Percentiles rank a stretch among this genome's conserved stretches.
Evolutionary conservation across 2,329 filamentous ascomycete genomes (phyloP).

Genomic region (Hymenoscyphus fructigenus): DNA sequence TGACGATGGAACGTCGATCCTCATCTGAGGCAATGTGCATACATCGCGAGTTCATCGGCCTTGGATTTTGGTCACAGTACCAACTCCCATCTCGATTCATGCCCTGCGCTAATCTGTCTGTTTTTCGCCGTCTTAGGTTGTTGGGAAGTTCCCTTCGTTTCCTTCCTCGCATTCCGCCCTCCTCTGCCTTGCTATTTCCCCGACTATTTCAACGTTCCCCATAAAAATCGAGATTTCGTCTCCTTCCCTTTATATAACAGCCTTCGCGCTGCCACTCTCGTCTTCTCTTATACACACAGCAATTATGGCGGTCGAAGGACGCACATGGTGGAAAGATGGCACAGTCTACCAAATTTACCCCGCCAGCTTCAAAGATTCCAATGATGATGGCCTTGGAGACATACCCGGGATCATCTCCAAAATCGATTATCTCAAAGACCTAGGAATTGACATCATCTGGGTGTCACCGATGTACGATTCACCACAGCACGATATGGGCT

Average conservation of each 20-base stretch:
- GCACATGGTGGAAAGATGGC: conserved; percentile 56
- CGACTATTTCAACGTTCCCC: background rate
- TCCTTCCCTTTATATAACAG: background rate
- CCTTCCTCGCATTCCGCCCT: background rate
- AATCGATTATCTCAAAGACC: conserved; percentile 57
- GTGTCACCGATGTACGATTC: conserved; percentile 64
- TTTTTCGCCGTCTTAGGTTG: background rate
- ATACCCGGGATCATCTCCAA: conserved; percentile 61
- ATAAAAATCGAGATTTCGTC: background rate
- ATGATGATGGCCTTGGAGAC: conserved; percentile 60
- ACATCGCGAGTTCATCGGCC: background rate
- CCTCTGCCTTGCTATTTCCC: background rate
- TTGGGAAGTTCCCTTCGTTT: background rate
- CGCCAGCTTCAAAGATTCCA: conserved; percentile 56
- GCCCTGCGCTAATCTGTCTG: background rate
- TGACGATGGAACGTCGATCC: background rate
- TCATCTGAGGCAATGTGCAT: background rate
- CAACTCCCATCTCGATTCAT: background rate
- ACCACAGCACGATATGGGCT: conserved; percentile 68
- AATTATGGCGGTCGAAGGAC: conserved; percentile 17
- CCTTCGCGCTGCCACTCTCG: background rate
- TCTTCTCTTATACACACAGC: background rate
- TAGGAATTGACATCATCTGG: conserved; percentile 67
- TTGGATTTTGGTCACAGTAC: background rate
- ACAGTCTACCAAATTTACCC: conserved; percentile 60